A percentile compares a stretch with the other conserved stretches of the same genome.
These are phyloP conservation scores for Picea abies DNA, from an alignment of 83 land plant genomes.

Conservation along the genomic window DNA sequence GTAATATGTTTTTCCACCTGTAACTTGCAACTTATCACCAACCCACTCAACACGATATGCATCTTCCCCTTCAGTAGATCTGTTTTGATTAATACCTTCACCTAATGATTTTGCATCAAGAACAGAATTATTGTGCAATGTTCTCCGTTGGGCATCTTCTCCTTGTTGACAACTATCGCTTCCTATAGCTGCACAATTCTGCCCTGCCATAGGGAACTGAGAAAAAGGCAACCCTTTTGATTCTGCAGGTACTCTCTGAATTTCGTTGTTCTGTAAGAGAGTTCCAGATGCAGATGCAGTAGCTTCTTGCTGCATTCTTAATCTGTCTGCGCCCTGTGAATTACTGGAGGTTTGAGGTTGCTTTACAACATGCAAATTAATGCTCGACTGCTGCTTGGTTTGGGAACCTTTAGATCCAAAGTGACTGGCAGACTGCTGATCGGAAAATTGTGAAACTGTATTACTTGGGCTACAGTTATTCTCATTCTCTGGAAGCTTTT, in stretches of 20 bases:
- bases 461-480: not conserved
- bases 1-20: constrained; percentile 59
- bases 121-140: not conserved
- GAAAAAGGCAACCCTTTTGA: not conserved
- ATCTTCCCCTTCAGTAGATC: not conserved
- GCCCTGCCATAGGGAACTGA: not conserved
- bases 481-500: not conserved
- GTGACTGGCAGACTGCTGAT: constrained; percentile 1
- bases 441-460: not conserved
- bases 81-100: constrained; percentile 15
- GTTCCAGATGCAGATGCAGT: not conserved
- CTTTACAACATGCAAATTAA: constrained; percentile 9
- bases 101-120: not conserved
- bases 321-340: constrained; percentile 16
- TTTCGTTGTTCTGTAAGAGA: not conserved
- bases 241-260: constrained; percentile 1
- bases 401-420: not conserved
- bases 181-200: not conserved
- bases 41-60: constrained; percentile 52
- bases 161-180: not conserved
- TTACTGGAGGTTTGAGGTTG: constrained; percentile 3
- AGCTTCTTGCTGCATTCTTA: constrained; percentile 6
- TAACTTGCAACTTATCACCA: constrained; percentile 39
- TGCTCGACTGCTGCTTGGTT: constrained; percentile 2
- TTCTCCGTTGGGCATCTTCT: constrained; percentile 5